A percentile compares a stretch with the other conserved stretches of the same genome.
Conservation (phyloP, 2,329 filamentous ascomycete species). For the Aspergillus fischeri region DNA sequence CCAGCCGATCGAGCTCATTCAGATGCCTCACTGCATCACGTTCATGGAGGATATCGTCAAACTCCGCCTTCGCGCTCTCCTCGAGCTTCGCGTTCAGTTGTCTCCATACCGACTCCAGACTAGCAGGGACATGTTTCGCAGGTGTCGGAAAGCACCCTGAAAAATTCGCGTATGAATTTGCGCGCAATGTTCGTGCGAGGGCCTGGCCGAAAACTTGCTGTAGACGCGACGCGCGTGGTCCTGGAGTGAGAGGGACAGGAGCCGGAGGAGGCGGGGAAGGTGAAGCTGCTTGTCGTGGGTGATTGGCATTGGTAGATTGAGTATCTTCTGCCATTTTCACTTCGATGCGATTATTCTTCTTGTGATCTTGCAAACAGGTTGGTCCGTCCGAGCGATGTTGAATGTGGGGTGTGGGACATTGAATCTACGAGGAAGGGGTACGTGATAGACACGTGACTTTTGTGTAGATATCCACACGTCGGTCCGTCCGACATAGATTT, state of each 20-base stretch:
- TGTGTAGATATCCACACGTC: neutral
- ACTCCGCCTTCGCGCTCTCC: slow-evolving; percentile 54
- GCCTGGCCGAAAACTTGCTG: slow-evolving; percentile 59
- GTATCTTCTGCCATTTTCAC: slow-evolving; percentile 18
- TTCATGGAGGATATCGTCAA: slow-evolving; percentile 57
- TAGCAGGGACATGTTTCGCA: slow-evolving; percentile 53
- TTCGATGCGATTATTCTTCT: slow-evolving; percentile 1
- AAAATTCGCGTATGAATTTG: slow-evolving; percentile 60
- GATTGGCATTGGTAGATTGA: slow-evolving; percentile 10
- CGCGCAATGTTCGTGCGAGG: slow-evolving; percentile 56
- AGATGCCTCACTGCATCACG: slow-evolving; percentile 54
- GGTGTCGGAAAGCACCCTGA: slow-evolving; percentile 61
- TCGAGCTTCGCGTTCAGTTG: slow-evolving; percentile 58
- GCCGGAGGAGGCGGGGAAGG: slow-evolving; percentile 52
- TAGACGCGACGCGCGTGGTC: slow-evolving; percentile 57
- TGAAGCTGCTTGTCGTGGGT: slow-evolving; percentile 25
- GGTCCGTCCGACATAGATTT: neutral
- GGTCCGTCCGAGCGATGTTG: slow-evolving; percentile 9
- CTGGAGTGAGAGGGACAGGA: slow-evolving; percentile 52
- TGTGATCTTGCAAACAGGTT: neutral
- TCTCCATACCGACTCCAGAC: slow-evolving; percentile 54
- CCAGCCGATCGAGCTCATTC: slow-evolving; percentile 58
- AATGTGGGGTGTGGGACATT: neutral
- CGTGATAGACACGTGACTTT: neutral
- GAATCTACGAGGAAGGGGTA: neutral